Conservation (phyloP, 2,329 filamentous ascomycete genomes). For the Neonectria neomacrospora region DNA sequence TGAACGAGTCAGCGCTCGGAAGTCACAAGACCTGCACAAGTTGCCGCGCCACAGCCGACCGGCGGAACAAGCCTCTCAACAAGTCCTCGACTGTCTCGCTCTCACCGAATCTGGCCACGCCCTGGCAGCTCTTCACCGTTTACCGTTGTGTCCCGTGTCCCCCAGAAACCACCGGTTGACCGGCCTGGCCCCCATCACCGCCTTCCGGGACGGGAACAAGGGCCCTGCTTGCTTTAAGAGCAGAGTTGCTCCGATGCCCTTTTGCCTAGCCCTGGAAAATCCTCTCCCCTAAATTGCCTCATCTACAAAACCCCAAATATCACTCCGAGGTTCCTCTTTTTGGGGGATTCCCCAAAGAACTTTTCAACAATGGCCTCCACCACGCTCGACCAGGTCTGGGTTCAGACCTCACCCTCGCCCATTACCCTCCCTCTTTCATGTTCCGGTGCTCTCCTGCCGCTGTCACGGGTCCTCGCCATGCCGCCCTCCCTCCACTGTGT, state of each 20-base stretch:
- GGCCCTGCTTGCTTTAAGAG: neutral
- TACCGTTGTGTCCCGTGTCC: slow-evolving; percentile 15
- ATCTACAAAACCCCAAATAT: neutral
- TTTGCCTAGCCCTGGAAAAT: neutral
- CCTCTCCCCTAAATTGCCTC: neutral
- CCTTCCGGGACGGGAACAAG: neutral
- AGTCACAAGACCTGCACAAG: neutral
- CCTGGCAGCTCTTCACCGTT: slow-evolving; percentile 9
- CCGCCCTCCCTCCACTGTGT: slow-evolving; percentile 30
- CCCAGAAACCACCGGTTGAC: neutral
- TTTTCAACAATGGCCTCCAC: slow-evolving; percentile 20
- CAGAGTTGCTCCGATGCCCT: neutral
- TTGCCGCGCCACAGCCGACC: slow-evolving; percentile 11
- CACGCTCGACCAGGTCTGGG: slow-evolving; percentile 18
- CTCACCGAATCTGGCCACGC: slow-evolving; percentile 13
- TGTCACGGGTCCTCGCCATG: slow-evolving; percentile 15
- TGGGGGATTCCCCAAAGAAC: neutral
- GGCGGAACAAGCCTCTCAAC: slow-evolving; percentile 4
- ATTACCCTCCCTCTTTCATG: slow-evolving; percentile 6
- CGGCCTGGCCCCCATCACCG: slow-evolving; percentile 6
- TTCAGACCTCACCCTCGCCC: slow-evolving; percentile 12
- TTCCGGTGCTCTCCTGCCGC: slow-evolving; percentile 17
- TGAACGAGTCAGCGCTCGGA: neutral
- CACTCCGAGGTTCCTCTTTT: neutral
- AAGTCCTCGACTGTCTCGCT: neutral